Evolutionary conservation across 176 grass and related monocot species (phyloP).

Genomic region (Rhynchospora pubera): DNA sequence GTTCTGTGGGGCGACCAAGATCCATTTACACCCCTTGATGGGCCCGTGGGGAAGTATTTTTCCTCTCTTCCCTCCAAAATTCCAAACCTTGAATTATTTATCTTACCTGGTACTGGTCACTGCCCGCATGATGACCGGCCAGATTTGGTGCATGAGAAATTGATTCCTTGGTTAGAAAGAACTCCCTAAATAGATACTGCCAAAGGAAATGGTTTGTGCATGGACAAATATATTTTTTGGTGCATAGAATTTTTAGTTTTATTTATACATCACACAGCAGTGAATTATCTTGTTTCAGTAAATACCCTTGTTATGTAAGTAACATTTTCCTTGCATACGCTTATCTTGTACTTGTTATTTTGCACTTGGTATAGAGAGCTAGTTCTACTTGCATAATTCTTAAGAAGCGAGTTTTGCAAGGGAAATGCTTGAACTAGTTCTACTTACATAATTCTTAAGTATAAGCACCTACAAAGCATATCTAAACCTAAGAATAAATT

Average conservation of each 20-base stretch:
- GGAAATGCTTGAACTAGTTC: not conserved
- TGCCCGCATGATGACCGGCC: constrained; percentile 89
- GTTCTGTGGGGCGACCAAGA: constrained; percentile 75
- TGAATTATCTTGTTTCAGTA: not conserved
- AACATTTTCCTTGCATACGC: not conserved
- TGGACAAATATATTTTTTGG: not conserved
- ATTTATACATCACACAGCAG: not conserved
- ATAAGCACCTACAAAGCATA: not conserved
- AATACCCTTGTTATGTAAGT: not conserved
- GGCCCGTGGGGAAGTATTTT: constrained; percentile 85
- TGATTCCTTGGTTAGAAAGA: constrained; percentile 62
- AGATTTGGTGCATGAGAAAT: constrained; percentile 62
- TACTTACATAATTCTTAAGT: too few species aligned
- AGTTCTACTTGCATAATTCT: not conserved
- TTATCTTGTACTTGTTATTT: not conserved
- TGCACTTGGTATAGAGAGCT: not conserved
- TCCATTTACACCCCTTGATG: constrained; percentile 83
- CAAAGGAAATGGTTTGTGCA: not conserved
- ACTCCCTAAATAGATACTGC: not conserved
- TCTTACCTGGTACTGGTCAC: constrained; percentile 72
- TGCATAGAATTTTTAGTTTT: not conserved
- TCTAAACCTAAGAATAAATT: not conserved
- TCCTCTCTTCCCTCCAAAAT: constrained; percentile 44
- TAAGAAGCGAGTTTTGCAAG: not conserved
- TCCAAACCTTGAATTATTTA: constrained; percentile 50